phyloP scores from a whole-genome alignment of 2,329 filamentous ascomycete species.

The Diaporthe citriasiana region DNA sequence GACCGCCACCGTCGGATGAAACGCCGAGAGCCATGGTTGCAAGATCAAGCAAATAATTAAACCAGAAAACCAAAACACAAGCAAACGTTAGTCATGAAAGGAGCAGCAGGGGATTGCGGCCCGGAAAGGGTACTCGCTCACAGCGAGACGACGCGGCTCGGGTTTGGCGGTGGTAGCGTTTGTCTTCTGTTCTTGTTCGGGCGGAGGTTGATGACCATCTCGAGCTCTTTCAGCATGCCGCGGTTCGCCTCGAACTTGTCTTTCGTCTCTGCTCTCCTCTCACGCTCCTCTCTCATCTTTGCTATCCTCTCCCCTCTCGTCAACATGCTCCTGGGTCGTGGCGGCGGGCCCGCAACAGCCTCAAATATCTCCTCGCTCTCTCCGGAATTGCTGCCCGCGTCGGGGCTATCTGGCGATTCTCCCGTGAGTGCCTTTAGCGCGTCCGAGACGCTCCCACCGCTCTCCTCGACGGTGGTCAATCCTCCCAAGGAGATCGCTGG shows the following conservation, averaged over 20 bases:
- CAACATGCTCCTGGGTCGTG: constrained; percentile 77
- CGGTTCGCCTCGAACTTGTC: constrained; percentile 86
- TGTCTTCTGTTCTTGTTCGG: constrained; percentile 55
- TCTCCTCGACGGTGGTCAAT: constrained; percentile 69
- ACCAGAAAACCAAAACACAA: constrained; percentile 36
- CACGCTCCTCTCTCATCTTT: constrained; percentile 90
- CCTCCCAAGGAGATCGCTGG: constrained; percentile 76
- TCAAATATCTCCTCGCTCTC: constrained; percentile 90
- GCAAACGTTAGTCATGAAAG: constrained; percentile 42
- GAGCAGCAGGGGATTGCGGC: constrained; percentile 35
- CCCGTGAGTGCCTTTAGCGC: constrained; percentile 86
- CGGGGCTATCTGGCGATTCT: constrained; percentile 67
- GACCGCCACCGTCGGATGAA: constrained; percentile 1
- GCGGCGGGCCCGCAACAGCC: constrained; percentile 83
- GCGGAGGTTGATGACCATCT: constrained; percentile 82
- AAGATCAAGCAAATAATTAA: constrained; percentile 27
- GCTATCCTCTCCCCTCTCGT: constrained; percentile 89
- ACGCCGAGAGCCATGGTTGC: constrained; percentile 38
- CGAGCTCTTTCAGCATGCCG: constrained; percentile 92
- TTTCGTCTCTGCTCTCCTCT: constrained; percentile 77
- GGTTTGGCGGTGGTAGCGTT: constrained; percentile 52
- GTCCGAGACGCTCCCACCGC: constrained; percentile 58
- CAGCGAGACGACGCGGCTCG: constrained; percentile 59
- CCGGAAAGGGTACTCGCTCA: constrained; percentile 43
- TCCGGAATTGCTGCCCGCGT: constrained; percentile 63